Percentiles rank a stretch among this genome's conserved stretches.
Conservation (phyloP, 495 filamentous ascomycete genomes). For the Cercophora sp. region DNA sequence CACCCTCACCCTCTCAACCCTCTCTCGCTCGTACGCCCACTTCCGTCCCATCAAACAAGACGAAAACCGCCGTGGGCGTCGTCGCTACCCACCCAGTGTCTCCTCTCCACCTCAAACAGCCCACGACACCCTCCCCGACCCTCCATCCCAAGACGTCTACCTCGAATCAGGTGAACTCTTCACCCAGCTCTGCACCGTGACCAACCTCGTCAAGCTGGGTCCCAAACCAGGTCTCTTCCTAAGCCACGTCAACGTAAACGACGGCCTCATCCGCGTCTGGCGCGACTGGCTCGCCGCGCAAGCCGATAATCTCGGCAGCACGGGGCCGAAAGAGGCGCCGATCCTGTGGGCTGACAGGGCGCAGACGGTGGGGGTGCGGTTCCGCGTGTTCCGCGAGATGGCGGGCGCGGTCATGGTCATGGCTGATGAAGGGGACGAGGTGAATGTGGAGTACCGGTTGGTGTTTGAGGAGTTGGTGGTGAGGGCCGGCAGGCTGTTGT, state of each 20-base stretch:
- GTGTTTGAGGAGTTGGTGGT: constrained; percentile 62
- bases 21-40: constrained; percentile 43
- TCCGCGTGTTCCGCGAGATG: constrained; percentile 42
- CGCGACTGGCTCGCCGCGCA: constrained; percentile 62
- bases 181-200: constrained; percentile 64
- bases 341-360: constrained; percentile 57
- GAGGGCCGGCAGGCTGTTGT: constrained; percentile 53
- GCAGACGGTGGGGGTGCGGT: constrained; percentile 54
- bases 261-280: constrained; percentile 63
- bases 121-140: constrained; percentile 16
- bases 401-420: constrained; percentile 41
- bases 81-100: constrained; percentile 28
- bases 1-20: constrained; percentile 23
- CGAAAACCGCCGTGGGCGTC: constrained; percentile 36
- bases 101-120: background rate
- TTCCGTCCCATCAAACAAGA: constrained; percentile 57
- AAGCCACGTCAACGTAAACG: constrained; percentile 57
- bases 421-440: constrained; percentile 51
- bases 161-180: constrained; percentile 67
- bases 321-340: background rate
- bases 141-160: constrained; percentile 54
- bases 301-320: background rate
- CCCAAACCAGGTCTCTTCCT: constrained; percentile 55
- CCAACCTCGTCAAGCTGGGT: constrained; percentile 63
- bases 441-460: constrained; percentile 55